Evolutionary conservation across 2,329 filamentous ascomycete genomes (phyloP).

Genomic region (Sclerotinia spermophila): DNA sequence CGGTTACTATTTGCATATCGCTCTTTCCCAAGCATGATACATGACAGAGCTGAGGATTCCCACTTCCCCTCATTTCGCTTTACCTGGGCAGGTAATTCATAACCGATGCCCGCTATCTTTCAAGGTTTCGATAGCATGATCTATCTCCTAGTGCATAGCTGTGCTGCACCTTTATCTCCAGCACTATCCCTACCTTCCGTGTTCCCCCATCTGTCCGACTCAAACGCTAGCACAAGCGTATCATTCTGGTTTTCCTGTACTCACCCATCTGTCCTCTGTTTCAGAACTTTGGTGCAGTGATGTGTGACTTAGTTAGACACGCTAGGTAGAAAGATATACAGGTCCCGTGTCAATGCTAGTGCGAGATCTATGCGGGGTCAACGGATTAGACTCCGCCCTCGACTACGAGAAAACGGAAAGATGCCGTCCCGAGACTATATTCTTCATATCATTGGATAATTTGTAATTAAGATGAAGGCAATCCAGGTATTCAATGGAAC

Average conservation of each 20-base stretch:
- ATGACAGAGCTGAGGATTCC: not conserved
- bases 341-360: not conserved
- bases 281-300: not conserved
- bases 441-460: not conserved
- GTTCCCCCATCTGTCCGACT: not conserved
- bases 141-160: not conserved
- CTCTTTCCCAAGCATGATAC: not conserved
- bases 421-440: not conserved
- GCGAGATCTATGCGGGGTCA: not conserved
- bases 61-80: not conserved
- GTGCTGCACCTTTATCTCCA: not conserved
- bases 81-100: not conserved
- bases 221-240: not conserved
- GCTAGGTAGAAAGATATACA: not conserved
- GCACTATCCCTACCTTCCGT: not conserved
- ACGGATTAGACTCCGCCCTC: not conserved
- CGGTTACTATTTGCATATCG: not conserved
- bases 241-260: not conserved
- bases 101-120: not conserved
- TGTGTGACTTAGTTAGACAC: no score
- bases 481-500: no score
- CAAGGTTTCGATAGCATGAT: not conserved
- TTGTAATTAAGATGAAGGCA: no score
- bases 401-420: not conserved
- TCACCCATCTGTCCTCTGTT: not conserved